Evolutionary conservation across 306 rosid genomes (phyloP), one percentile per base, ranked within the genome.

Genomic region (Erythrophleum fordii): DNA sequence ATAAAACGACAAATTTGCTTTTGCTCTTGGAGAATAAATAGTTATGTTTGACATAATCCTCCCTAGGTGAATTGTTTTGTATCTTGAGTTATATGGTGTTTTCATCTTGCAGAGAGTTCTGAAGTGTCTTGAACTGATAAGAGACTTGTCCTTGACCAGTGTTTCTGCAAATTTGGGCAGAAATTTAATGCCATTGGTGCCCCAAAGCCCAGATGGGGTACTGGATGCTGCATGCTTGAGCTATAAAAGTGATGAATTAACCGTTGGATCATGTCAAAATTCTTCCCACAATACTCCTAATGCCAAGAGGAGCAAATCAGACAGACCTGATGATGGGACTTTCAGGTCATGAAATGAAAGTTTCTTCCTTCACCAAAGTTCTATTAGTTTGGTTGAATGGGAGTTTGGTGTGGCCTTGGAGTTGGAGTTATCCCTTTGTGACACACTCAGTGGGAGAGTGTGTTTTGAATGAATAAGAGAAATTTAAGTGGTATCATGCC

Each of bases 131-230:
- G 94, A 88, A 71, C 76, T 91, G 96, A 87, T 95, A 2, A 86
- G 76, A 77, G 89, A 90, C 56, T 81, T 90, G 70, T 86, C 93
- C 25, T 77, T 87, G 92, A 77, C 77, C 46, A 81, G 70, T 67
- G 83, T 81, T 31, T 79, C 86, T 69, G 77, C 78, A 29, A 72
- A 78, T 85, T 51, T 85, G 65, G 82, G 82, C 68, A 81, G 65
- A 8, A 65, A 80, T 45, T 74, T 83, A 3, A 81, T 77, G 37
- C 26, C 91, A 62, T 81, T 80, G 11, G 77, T 86, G 67, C 97
- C 99, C 44, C 92, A 88, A 77, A 95, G 99, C 73, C 96, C 98
- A 4, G 64, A 77, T 72, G 92, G 94, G 84, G 98, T 93, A 61
- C 77, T 95, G 58, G 98, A 93, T 79, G 93, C 87, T 69, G 89